Evolutionary conservation across 371 early-diverging fungal genomes (phyloP).

Genomic region (Syncephalis fuscata): DNA sequence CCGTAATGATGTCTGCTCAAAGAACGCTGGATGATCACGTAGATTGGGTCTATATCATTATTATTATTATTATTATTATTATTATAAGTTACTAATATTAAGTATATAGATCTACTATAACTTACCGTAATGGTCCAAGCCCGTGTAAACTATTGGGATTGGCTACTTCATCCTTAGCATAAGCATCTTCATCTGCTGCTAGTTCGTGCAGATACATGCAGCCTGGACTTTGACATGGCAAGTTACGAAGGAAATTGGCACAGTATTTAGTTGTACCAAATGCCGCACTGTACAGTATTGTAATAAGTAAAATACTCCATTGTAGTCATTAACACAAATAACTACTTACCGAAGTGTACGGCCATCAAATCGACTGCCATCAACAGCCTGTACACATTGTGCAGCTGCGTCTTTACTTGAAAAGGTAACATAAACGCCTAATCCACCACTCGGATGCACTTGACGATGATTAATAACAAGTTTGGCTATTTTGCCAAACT

Average conservation of each 20-base stretch:
- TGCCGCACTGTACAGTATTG: conserved; percentile 56
- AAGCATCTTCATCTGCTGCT: conserved; percentile 75
- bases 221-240: conserved; percentile 78
- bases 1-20: neutral
- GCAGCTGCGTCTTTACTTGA: conserved; percentile 75
- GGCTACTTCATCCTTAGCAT: conserved; percentile 39
- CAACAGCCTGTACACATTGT: conserved; percentile 77
- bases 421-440: conserved; percentile 85
- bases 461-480: conserved; percentile 68
- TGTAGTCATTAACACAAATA: too few relatives aligned
- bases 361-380: conserved; percentile 82
- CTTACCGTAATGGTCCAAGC: too few relatives aligned
- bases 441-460: conserved; percentile 28
- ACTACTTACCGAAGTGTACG: conserved; percentile 41
- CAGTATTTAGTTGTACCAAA: conserved; percentile 98
- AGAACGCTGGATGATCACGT: neutral
- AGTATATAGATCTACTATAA: too few relatives aligned
- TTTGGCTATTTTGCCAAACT: conserved; percentile 87
- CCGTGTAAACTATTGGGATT: conserved; percentile 10
- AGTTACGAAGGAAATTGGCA: conserved; percentile 79
- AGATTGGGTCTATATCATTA: neutral
- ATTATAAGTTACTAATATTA: too few relatives aligned
- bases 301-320: too few relatives aligned
- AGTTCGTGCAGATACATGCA: conserved; percentile 94
- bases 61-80: too few relatives aligned